Evolutionary conservation across 345 rosid genomes (phyloP).

Genomic region (Mangifera indica): DNA sequence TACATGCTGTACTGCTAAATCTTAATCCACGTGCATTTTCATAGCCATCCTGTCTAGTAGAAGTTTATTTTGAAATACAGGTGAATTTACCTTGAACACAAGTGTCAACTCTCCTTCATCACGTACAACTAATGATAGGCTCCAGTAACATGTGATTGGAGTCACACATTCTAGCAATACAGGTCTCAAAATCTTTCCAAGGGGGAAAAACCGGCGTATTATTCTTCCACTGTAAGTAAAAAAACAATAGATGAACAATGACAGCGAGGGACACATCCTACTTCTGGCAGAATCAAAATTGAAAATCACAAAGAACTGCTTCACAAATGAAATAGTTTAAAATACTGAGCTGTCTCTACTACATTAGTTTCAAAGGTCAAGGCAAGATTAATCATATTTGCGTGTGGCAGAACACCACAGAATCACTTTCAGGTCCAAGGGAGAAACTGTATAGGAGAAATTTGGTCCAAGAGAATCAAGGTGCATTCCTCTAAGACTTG

Average conservation of each 20-base stretch:
- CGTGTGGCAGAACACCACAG: constrained; percentile 1
- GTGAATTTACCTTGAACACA: constrained; percentile 61
- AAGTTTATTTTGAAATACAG: neutral
- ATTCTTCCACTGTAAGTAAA: constrained; percentile 57
- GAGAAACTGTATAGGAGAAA: constrained; percentile 8
- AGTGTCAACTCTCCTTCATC: constrained; percentile 65
- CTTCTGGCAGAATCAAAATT: neutral
- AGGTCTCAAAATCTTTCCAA: constrained; percentile 79
- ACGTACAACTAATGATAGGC: constrained; percentile 56
- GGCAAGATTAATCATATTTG: neutral
- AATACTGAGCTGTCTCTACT: neutral
- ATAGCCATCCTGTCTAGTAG: neutral
- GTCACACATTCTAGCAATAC: constrained; percentile 72
- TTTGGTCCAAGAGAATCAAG: neutral
- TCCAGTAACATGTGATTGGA: constrained; percentile 87
- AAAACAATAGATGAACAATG: constrained; percentile 3
- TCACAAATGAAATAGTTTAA: neutral
- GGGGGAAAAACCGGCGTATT: constrained; percentile 58
- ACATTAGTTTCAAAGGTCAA: neutral
- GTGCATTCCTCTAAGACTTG: neutral
- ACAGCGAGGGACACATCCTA: neutral
- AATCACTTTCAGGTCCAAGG: constrained; percentile 1
- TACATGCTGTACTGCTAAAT: neutral
- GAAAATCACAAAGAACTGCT: neutral
- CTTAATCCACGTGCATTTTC: neutral